Percentiles rank a stretch among this genome's conserved stretches.
phyloP scores from a whole-genome alignment of 2,329 filamentous ascomycete genomes.

The Fusarium sulawesiense region DNA sequence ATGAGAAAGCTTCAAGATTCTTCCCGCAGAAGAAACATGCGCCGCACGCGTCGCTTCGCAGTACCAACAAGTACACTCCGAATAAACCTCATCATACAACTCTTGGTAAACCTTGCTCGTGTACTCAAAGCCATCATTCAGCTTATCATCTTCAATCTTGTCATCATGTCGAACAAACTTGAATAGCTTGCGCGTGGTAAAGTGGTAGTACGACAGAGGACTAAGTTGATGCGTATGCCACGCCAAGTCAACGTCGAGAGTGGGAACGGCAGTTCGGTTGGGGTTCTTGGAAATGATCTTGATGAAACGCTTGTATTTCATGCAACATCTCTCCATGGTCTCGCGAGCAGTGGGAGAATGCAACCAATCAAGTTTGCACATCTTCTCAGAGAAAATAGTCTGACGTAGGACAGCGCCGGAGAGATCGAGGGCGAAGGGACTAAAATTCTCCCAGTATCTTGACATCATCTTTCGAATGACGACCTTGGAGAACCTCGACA shows the following conservation, averaged over 20 bases:
- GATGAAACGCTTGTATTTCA: conserved; percentile 74
- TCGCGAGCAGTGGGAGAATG: conserved; percentile 73
- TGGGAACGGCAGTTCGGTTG: conserved; percentile 69
- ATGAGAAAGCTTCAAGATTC: conserved; percentile 58
- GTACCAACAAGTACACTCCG: conserved; percentile 85
- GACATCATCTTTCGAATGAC: conserved; percentile 75
- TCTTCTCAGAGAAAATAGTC: conserved; percentile 75
- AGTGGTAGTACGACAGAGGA: conserved; percentile 70
- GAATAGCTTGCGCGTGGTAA: conserved; percentile 58
- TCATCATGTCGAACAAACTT: conserved; percentile 85
- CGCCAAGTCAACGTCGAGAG: conserved; percentile 78
- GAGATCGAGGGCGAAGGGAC: conserved; percentile 73
- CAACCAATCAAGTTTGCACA: conserved; percentile 81
- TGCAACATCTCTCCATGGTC: conserved; percentile 73
- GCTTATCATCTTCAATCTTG: conserved; percentile 76
- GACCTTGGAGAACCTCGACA: conserved; percentile 50
- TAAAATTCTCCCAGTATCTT: conserved; percentile 76
- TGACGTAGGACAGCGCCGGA: conserved; percentile 74
- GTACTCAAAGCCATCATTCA: conserved; percentile 76
- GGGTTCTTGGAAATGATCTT: conserved; percentile 64
- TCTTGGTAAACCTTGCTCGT: conserved; percentile 78
- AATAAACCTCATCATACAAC: conserved; percentile 73
- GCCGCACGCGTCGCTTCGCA: conserved; percentile 68
- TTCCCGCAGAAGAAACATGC: conserved; percentile 62
- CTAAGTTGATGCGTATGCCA: conserved; percentile 86